phyloP scores from a whole-genome alignment of 2,329 filamentous ascomycete genomes.

The Magnaporthiopsis incrustans region DNA sequence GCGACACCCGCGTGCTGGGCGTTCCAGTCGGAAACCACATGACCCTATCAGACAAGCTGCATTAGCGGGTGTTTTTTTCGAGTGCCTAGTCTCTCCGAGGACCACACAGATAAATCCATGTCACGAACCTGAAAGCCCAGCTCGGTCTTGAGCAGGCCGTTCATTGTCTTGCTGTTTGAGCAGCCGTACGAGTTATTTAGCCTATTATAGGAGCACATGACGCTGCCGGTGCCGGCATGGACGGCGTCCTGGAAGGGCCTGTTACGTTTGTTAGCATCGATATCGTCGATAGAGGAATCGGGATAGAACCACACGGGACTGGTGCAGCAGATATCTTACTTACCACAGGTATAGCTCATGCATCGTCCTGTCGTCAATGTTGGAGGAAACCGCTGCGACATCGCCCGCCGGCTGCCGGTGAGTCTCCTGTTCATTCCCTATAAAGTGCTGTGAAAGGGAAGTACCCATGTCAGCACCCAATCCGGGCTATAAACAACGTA shows the following conservation, averaged over 20 bases:
- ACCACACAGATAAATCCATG: neutral
- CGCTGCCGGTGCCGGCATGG: constrained; percentile 45
- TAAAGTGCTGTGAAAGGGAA: constrained; percentile 54
- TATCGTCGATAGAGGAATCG: neutral
- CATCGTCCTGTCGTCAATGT: constrained; percentile 36
- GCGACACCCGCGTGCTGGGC: constrained; percentile 58
- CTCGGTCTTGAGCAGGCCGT: constrained; percentile 55
- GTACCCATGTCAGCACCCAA: constrained; percentile 5
- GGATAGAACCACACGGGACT: no score
- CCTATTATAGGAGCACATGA: constrained; percentile 59
- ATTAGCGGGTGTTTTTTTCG: neutral
- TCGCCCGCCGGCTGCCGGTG: constrained; percentile 50
- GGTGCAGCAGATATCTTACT: constrained; percentile 3
- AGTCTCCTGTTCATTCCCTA: constrained; percentile 39
- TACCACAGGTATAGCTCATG: constrained; percentile 43
- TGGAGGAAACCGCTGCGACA: constrained; percentile 32
- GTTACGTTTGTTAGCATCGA: neutral
- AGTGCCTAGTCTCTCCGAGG: neutral
- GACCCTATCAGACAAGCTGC: neutral
- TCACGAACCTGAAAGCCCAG: constrained; percentile 37
- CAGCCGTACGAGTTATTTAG: constrained; percentile 63
- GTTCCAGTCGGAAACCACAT: constrained; percentile 6
- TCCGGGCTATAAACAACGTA: neutral
- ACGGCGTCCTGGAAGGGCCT: constrained; percentile 50
- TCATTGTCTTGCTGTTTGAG: constrained; percentile 56